Conservation (phyloP, 2,329 filamentous ascomycete genomes). For the Penicillium griseofulvum region DNA sequence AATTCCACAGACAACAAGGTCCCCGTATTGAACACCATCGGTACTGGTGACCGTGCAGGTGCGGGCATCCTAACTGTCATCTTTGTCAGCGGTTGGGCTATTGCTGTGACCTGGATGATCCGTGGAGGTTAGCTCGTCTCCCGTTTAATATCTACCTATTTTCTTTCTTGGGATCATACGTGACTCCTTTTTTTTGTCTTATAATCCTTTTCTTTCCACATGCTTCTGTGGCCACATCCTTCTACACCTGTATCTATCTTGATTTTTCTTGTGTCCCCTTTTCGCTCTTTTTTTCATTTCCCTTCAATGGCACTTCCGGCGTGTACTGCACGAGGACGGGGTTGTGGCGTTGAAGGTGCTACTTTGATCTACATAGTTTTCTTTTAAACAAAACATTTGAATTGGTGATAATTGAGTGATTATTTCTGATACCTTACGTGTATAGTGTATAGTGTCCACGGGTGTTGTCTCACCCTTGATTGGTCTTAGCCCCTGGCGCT, state of each 20-base stretch:
- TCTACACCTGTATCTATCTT: conserved; percentile 13
- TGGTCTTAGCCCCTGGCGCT: not conserved
- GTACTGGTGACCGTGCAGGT: conserved; percentile 37
- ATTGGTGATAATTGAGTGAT: not conserved
- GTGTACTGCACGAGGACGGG: conserved; percentile 8
- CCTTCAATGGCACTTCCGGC: conserved; percentile 1
- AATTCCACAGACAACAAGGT: conserved; percentile 13
- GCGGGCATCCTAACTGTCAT: conserved; percentile 36
- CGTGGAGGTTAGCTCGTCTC: conserved; percentile 21
- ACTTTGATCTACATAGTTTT: conserved; percentile 1
- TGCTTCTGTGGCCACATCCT: conserved; percentile 1
- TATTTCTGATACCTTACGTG: not conserved
- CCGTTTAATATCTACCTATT: not conserved
- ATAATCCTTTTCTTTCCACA: conserved; percentile 11
- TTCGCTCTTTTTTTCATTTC: not conserved
- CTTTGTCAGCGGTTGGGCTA: conserved; percentile 29
- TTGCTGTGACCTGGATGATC: conserved; percentile 32
- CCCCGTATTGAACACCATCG: conserved; percentile 24
- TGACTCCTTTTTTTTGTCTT: conserved; percentile 12
- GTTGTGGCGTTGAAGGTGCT: conserved; percentile 7
- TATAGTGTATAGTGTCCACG: not conserved
- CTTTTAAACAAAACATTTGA: not conserved
- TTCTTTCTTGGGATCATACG: conserved; percentile 6
- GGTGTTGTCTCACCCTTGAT: conserved; percentile 2
- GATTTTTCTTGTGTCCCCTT: conserved; percentile 1